These are phyloP conservation scores for Trypanosoma avium DNA, from an alignment of 208 protist species.

Conservation along the genomic window DNA sequence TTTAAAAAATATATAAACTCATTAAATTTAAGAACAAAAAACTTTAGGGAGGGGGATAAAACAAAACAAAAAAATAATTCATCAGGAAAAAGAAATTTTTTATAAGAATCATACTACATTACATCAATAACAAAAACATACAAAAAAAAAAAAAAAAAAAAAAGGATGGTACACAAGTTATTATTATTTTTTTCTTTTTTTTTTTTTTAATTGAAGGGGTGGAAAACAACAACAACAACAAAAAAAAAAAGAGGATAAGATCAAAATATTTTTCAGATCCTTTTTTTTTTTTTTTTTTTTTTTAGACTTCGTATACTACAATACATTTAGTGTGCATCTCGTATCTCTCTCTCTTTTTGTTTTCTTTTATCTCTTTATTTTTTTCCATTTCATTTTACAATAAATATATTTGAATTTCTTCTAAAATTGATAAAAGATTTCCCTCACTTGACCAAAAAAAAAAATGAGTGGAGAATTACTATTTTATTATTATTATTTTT, in stretches of 20 bases:
- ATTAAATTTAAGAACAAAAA: not conserved
- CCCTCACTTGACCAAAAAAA: too few species aligned
- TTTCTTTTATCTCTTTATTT: not conserved
- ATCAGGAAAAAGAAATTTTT: slow-evolving; percentile 7
- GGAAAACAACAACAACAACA: too few species aligned
- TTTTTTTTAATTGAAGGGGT: too few species aligned
- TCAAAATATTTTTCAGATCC: too few species aligned
- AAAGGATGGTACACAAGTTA: not conserved
- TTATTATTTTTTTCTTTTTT: not conserved
- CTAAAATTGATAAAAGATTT: too few species aligned
- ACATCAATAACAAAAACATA: slow-evolving; percentile 2
- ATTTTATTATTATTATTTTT: not conserved
- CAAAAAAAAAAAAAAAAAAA: not conserved
- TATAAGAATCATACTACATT: not conserved
- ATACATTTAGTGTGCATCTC: not conserved
- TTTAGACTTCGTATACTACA: too few species aligned
- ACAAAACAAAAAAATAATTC: slow-evolving; percentile 17
- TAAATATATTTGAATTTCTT: too few species aligned
- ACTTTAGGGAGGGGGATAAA: not conserved
- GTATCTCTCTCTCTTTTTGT: not conserved
- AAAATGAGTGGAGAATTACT: too few species aligned
- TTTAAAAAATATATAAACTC: too few species aligned
- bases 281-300: too few species aligned
- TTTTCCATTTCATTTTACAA: too few species aligned
- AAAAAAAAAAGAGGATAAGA: too few species aligned